These are phyloP conservation scores for Esteya vermicola DNA, from an alignment of 2,329 filamentous ascomycete species.

Conservation along the genomic window DNA sequence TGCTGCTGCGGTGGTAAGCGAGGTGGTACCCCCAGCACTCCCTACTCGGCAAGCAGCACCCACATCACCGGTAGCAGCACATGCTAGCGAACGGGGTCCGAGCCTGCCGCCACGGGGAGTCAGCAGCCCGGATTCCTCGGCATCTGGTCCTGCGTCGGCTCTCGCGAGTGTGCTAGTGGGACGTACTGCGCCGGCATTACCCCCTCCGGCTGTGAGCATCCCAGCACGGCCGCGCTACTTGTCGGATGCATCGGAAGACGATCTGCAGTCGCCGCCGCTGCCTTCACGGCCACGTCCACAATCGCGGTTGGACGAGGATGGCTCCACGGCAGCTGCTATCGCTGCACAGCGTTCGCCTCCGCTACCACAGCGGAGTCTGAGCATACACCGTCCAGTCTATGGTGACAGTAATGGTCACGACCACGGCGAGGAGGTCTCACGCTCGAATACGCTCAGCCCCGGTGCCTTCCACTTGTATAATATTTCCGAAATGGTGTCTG, in stretches of 20 bases:
- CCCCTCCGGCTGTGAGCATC: slow-evolving; percentile 31
- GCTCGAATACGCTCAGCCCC: slow-evolving; percentile 44
- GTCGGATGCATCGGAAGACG: slow-evolving; percentile 51
- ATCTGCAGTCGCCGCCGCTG: slow-evolving; percentile 43
- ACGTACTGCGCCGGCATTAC: slow-evolving; percentile 28
- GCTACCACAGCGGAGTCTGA: neutral
- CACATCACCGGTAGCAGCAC: slow-evolving; percentile 7
- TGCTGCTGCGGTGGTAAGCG: too few species aligned
- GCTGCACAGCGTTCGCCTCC: neutral
- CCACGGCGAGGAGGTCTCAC: too few species aligned
- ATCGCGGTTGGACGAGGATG: neutral
- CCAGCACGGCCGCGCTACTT: slow-evolving; percentile 40
- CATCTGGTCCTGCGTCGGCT: slow-evolving; percentile 34
- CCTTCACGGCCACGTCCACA: slow-evolving; percentile 48
- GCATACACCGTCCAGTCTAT: too few species aligned
- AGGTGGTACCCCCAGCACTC: slow-evolving; percentile 25
- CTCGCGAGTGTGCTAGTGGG: slow-evolving; percentile 42
- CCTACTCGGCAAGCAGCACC: slow-evolving; percentile 23
- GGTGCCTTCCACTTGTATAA: slow-evolving; percentile 91
- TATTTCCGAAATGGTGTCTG: slow-evolving; percentile 93
- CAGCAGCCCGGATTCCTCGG: slow-evolving; percentile 14
- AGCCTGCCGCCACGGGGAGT: slow-evolving; percentile 23
- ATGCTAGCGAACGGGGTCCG: slow-evolving; percentile 23
- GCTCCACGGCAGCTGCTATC: slow-evolving; percentile 5
- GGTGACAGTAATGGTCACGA: too few species aligned